Base-by-base conservation (phyloP, 495 filamentous ascomycete species). In the Aspergillus sparsus region DNA sequence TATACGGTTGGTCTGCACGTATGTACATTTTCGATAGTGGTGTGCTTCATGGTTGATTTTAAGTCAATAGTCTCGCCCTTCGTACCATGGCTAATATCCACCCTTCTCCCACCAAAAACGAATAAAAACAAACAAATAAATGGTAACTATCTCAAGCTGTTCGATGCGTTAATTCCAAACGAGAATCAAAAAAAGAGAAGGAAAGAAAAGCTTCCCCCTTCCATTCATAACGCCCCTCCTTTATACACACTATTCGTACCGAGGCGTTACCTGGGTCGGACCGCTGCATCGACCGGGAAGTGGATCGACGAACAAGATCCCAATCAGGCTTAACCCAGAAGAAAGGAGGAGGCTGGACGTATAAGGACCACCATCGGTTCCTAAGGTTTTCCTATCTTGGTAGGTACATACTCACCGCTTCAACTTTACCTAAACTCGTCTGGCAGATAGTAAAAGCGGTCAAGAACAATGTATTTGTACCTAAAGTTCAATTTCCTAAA, bases 251-350 rank as follows among this genome's bases (percentile, higher is more conserved):
- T 42, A 27, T 58, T 50, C 36, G 32, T 15, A 53, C 44, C 31
- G 57, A 57, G 49, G 50, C 53, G 56, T 59, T 62, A 44, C 41
- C 64, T 63, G 67, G 67, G 58, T 64, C 67, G 67, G 67, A 69
- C 67, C 67, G 67, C 67, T 67, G 67, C 67, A 69, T 61, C 46
- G 46, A 46, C 56, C 55, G 64, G 64, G 54, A 66, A 65, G 64
- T 66, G 62, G 67, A 69, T 63, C 61, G 62, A 61, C 51, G 37
- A 53, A 52, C 53, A 45, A 45, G 42, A 51, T 42, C 34, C 49
- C 50, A 53, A 50, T 31, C 58, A 62, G 53, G 53, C 49, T 60
- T 56, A 21, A 62, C 31, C 31, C 16, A 31, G 16, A 18, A 37
- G 46, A 65, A 62, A 50, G n/a, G 31, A 46, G 57, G 63, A 60